Conservation (phyloP, 106 monocot genomes). For the Phalaenopsis equestris region DNA sequence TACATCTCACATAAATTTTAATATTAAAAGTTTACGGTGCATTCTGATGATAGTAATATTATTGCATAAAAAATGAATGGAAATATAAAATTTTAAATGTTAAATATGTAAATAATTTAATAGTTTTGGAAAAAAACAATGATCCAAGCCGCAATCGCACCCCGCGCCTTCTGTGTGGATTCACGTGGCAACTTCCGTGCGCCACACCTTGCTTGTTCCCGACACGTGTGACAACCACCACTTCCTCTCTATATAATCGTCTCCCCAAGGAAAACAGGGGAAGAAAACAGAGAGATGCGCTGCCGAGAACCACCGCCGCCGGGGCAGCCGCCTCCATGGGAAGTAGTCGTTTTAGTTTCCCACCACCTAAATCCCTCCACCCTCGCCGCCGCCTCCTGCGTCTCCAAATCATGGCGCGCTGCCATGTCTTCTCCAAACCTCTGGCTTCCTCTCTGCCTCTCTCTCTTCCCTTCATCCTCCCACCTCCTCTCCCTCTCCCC, state of each 20-base stretch:
- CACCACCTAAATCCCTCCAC: constrained; percentile 26
- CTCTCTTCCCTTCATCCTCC: constrained; percentile 28
- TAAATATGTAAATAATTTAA: too few species aligned
- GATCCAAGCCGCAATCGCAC: too few species aligned
- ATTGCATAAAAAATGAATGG: too few species aligned
- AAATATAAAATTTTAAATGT: too few species aligned
- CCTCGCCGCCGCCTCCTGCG: constrained; percentile 39
- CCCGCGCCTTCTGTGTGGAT: too few species aligned
- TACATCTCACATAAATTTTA: too few species aligned
- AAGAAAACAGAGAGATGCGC: not conserved
- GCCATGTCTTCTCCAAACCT: constrained; percentile 46
- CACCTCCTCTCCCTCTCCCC: not conserved
- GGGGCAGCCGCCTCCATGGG: constrained; percentile 25
- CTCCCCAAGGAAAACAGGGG: not conserved
- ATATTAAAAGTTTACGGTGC: too few species aligned
- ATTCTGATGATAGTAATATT: too few species aligned
- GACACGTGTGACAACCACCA: not conserved
- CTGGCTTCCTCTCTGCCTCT: constrained; percentile 36
- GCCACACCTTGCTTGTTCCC: not conserved
- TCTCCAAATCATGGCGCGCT: constrained; percentile 35
- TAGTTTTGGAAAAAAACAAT: too few species aligned
- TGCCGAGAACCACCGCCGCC: not conserved
- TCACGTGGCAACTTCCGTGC: too few species aligned
- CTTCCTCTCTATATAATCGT: not conserved
- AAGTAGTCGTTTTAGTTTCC: constrained; percentile 13